A percentile compares a stretch with the other conserved stretches of the same genome.
Evolutionary conservation across 163 green algal genomes (phyloP).

Genomic region (Scenedesmus sp.): DNA sequence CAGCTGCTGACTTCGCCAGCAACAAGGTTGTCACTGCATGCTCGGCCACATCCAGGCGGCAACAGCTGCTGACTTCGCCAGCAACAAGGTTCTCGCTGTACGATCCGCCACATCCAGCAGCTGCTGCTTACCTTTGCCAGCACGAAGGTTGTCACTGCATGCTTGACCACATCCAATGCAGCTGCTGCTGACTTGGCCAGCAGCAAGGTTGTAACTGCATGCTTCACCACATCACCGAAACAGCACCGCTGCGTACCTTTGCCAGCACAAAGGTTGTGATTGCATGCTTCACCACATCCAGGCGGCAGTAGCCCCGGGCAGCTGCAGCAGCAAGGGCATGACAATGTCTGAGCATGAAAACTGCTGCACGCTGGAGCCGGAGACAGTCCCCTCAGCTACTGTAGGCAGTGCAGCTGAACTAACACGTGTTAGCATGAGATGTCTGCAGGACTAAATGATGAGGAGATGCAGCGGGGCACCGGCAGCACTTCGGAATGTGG

Average conservation of each 20-base stretch:
- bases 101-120: neutral
- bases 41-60: constrained; percentile 9
- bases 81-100: neutral
- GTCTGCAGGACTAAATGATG: neutral
- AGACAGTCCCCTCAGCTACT: no score
- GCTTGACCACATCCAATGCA: constrained; percentile 12
- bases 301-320: neutral
- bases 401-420: no score
- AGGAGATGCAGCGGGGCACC: neutral
- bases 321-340: neutral
- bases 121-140: neutral
- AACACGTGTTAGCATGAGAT: no score
- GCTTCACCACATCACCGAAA: neutral
- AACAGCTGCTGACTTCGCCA: neutral
- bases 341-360: neutral
- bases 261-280: constrained; percentile 3
- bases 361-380: neutral
- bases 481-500: neutral
- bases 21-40: constrained; percentile 2
- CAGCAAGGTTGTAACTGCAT: neutral
- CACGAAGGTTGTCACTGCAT: neutral
- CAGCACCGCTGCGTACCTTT: neutral
- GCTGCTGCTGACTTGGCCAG: neutral
- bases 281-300: constrained; percentile 38
- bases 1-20: neutral